Evolutionary conservation across 2,329 filamentous ascomycete species (phyloP), one percentile per base, ranked within the genome.

Genomic region (Thelonectria discophora): DNA sequence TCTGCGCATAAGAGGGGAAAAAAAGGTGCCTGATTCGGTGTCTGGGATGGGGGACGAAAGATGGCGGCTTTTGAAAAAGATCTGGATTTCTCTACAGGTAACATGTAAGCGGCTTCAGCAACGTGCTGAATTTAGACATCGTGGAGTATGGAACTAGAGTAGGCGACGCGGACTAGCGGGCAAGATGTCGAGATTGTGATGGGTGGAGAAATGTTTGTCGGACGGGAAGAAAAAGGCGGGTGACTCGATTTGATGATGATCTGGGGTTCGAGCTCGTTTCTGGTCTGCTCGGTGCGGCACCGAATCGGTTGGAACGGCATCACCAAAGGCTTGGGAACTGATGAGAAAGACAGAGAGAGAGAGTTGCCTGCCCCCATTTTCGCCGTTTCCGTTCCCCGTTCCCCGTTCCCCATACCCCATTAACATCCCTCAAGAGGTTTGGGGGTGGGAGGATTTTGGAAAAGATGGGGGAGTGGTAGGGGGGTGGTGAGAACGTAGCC

Each of bases 181-280:
- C 18, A n/a, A 18, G 45, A 59, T 60, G 17, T 52, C 43, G 34
- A 39, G 47, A 48, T 42, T 60, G 46, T 60, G 56, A 63, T 55
- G 51, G 60, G 60, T 63, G 60, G 60, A 63, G 45, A 63, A 63
- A 60, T 60, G 27, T 48, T 21, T 27, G 27, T 43, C 24, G 58
- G 47, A 51, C 34, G 52, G 13, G 17, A 47, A 7, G 7, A 24
- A 49, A 42, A 39, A 24, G 42, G 10, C 15, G 18, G 51, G 34
- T 42, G 55, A 50, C 30, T 17, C 20, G 51, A 42, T 30, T 27
- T 27, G 50, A 53, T 17, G 18, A 53, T 45, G 45, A 42, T 60
- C 51, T 55, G 51, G 51, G 51, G 55, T 11, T 24, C 42, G 21
- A n/a, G 24, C 39, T 37, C 17, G 27, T 51, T n/a, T 32, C 17